Conservation (phyloP, 192 early-diverging fungal species). For the Chytriomyces confervae region DNA sequence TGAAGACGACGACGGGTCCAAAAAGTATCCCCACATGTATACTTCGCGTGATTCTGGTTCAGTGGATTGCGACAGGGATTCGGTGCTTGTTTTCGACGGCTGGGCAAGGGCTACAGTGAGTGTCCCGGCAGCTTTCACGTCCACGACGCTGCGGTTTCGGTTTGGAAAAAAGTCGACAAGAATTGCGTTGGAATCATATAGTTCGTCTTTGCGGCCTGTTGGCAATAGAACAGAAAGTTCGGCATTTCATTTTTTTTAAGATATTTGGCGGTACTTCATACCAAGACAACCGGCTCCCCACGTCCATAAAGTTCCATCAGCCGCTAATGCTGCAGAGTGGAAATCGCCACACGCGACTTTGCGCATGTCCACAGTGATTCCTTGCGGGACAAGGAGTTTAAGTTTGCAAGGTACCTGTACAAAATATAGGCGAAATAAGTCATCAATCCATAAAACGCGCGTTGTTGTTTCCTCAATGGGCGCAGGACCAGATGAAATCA, state of each 20-base stretch:
- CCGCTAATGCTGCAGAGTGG: constrained; percentile 35
- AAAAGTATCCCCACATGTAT: constrained; percentile 48
- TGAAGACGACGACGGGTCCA: not conserved
- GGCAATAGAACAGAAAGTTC: constrained; percentile 7
- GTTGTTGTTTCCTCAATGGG: not conserved
- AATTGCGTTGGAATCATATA: constrained; percentile 45
- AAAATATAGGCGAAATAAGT: not conserved
- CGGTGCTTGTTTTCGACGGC: not conserved
- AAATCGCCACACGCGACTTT: constrained; percentile 43
- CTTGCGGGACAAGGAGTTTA: constrained; percentile 4
- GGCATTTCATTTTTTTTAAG: not conserved
- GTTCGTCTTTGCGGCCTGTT: constrained; percentile 37
- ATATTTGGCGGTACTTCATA: not conserved
- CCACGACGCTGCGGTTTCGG: constrained; percentile 18
- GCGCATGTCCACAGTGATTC: constrained; percentile 6
- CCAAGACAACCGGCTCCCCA: constrained; percentile 42
- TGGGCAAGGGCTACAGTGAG: constrained; percentile 31
- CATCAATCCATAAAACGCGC: too few species aligned
- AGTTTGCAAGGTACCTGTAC: constrained; percentile 12
- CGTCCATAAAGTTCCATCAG: constrained; percentile 30
- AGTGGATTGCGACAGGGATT: not conserved
- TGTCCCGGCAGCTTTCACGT: constrained; percentile 16
- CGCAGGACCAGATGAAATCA: not conserved
- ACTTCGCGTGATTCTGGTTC: constrained; percentile 26
- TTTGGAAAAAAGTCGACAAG: constrained; percentile 41